phyloP scores from a whole-genome alignment of 495 filamentous ascomycete genomes.

The Penicillium chermesinum region DNA sequence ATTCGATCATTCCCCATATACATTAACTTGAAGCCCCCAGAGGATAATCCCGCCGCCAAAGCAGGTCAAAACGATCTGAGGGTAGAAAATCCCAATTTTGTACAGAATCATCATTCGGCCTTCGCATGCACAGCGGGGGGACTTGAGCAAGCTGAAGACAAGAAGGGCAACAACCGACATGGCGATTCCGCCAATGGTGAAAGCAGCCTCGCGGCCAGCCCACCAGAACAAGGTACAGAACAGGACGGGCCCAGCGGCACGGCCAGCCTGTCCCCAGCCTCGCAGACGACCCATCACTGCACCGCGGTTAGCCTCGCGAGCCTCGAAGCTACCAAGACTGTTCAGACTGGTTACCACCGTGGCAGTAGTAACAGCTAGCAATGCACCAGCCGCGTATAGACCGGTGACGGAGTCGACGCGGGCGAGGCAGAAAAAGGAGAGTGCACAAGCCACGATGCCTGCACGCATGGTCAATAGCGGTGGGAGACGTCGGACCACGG shows the following conservation, averaged over 20 bases:
- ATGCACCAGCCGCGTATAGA: constrained; percentile 74
- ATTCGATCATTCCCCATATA: no score
- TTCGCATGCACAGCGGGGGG: constrained; percentile 27
- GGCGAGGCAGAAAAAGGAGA: constrained; percentile 77
- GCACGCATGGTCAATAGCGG: constrained; percentile 72
- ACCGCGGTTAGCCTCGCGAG: constrained; percentile 71
- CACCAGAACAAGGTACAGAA: constrained; percentile 99
- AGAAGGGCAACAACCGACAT: constrained; percentile 68
- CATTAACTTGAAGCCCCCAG: no score
- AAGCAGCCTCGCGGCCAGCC: constrained; percentile 85
- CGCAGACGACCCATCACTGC: constrained; percentile 79
- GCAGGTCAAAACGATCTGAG: background rate
- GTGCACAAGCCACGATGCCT: constrained; percentile 70
- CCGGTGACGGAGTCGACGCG: constrained; percentile 55
- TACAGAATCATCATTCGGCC: constrained; percentile 4
- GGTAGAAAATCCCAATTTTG: background rate
- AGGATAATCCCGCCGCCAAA: background rate
- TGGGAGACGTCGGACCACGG: constrained; percentile 72
- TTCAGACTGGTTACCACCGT: constrained; percentile 95
- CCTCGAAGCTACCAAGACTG: constrained; percentile 85
- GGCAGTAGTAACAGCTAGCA: constrained; percentile 82
- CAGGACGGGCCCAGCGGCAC: constrained; percentile 77
- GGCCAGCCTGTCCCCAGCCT: constrained; percentile 81
- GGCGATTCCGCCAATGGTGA: constrained; percentile 69
- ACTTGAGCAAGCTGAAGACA: constrained; percentile 64